Conservation (phyloP, 192 early-diverging fungal genomes). For the Coemansia sp. region DNA sequence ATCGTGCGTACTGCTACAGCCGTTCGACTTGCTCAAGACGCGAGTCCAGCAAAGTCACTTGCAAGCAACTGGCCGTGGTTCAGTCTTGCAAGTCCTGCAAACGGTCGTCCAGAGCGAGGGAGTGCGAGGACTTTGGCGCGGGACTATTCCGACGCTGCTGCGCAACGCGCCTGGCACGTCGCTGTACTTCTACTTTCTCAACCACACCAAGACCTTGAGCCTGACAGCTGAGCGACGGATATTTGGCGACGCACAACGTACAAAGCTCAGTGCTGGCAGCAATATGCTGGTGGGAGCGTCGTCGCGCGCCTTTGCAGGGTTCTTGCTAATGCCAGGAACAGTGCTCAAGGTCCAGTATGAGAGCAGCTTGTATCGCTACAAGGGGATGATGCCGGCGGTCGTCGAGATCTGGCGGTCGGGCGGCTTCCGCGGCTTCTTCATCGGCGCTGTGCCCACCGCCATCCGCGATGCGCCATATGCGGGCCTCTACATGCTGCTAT, state of each 20-base stretch:
- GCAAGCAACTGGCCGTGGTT: neutral
- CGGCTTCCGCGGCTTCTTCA: constrained; percentile 81
- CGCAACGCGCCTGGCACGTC: constrained; percentile 58
- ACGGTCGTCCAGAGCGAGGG: constrained; percentile 61
- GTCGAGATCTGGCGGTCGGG: constrained; percentile 68
- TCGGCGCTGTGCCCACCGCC: constrained; percentile 85
- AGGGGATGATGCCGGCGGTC: constrained; percentile 67
- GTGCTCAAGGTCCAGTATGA: constrained; percentile 92
- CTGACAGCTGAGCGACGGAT: constrained; percentile 24
- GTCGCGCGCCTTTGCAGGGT: constrained; percentile 76
- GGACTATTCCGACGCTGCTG: constrained; percentile 48
- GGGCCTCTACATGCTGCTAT: constrained; percentile 88
- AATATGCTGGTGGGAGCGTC: constrained; percentile 73
- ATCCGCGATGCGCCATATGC: constrained; percentile 91
- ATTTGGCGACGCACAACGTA: constrained; percentile 9
- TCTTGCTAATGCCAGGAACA: constrained; percentile 93
- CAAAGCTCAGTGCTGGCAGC: constrained; percentile 59
- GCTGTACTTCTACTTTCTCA: constrained; percentile 64
- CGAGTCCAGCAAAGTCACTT: constrained; percentile 67
- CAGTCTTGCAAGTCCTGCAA: constrained; percentile 19
- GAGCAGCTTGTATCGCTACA: constrained; percentile 86
- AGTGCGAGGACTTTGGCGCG: constrained; percentile 55
- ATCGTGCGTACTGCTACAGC: constrained; percentile 83
- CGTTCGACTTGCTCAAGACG: constrained; percentile 87
- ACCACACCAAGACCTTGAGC: constrained; percentile 40